Evolutionary conservation across 495 filamentous ascomycete genomes (phyloP), one percentile per base, ranked within the genome.

Genomic region (Rusavskia elegans): DNA sequence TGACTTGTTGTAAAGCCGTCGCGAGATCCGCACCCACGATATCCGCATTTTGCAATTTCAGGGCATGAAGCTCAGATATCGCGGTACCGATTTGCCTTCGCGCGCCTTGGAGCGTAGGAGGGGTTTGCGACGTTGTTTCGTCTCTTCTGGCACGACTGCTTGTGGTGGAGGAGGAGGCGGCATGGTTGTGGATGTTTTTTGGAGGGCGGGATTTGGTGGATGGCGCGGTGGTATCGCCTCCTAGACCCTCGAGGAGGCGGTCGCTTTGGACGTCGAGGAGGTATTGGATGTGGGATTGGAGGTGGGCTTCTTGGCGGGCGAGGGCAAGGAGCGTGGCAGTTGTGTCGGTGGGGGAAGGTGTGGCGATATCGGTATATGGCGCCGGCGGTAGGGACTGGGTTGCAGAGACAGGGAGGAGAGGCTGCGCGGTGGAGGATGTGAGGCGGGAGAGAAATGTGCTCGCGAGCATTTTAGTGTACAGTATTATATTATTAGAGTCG

Each of bases 221-320:
- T 42, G 16, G 16, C 16, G 20, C 39, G 14, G 16, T 14, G 7
- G n/a, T 21, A 42, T 42, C 39, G n/a, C n/a, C 59, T 29, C 60
- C 59, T 1, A 79, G 66, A 10, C 78, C 78, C 50, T 73, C 67
- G 3, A 81, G 63, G 37, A 95, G 71, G 25, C 86, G 86, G 37
- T 82, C 76, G 44, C 83, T 82, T 66, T 97, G 90, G 0, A 85
- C 84, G 67, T 97, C 89, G 27, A 97, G 76, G 5, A 95, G 67
- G 25, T 68, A 61, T 64, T 97, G 90, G 5, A 97, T 73, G 45
- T 89, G 80, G 36, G 71, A 71, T 54, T 95, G 81, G 17, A 95
- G 78, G 49, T 71, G 64, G 53, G 64, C 68, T 44, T 67, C 57
- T 50, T 74, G 69, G 16, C 72, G 69, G 25, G 72, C 67, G 49